Evolutionary conservation across 345 rosid species (phyloP), one percentile per base, ranked within the genome.

Genomic region (Eucalyptus shirleyi): DNA sequence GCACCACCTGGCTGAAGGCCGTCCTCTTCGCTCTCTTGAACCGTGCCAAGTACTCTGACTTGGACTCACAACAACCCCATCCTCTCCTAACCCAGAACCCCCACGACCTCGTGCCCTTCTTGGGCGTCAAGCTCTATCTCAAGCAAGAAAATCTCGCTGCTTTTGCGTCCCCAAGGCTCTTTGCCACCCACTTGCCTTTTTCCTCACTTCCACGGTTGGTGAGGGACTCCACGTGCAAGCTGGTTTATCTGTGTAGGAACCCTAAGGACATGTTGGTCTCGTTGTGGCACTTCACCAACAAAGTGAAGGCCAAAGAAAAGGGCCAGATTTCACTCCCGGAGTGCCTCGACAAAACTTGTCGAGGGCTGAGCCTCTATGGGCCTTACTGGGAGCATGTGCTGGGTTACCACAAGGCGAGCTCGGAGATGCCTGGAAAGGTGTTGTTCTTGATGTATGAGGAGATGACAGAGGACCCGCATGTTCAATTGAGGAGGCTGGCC

Each of bases 381-480:
- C 90, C 90, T 9, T 89, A 47, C 34, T 89, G 88, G 90, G 88
- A 89, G 49, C 88, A 89, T 45, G 93, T 92, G 9, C 87, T 88
- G 42, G 94, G 89, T 86, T 93, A 89, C 69, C 92, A 93, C 92
- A 87, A 86, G 85, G 88, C 67, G 4, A 86, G 86, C 49, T 47
- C 40, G 62, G 88, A 86, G 88, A 86, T 34, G 55, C 85, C 90
- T 23, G 37, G 86, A 17, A 62, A 34, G 83, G 90, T 89, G 45
- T 50, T 86, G 81, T 89, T 89, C 83, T 44, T 89, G 18, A 85
- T 6, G 88, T 89, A 53, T 34, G 90, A 86, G 90, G 90, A 86
- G 30, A 60, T 89, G 87, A 86, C 50, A 81, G 88, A 89, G 82
- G 42, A 49, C 7, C 86, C 86, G 11, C 55, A 44, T 4, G 62